phyloP scores from a whole-genome alignment of 2,329 filamentous ascomycete species.

The Curvularia hawaiiensis region DNA sequence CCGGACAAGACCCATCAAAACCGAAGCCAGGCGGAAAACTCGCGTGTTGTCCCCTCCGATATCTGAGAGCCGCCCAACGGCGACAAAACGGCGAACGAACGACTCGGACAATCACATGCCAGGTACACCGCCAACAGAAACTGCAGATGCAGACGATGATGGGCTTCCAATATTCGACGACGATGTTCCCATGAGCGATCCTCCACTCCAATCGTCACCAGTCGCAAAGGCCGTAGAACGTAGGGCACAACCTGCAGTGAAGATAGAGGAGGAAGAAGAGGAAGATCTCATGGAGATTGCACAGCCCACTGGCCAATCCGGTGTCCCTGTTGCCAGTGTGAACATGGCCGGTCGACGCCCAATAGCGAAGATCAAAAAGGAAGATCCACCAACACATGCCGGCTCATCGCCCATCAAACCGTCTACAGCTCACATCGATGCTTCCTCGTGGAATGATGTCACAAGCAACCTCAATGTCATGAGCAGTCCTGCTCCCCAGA shows the following conservation, averaged over 20 bases:
- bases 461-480: conserved; percentile 85
- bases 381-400: conserved; percentile 70
- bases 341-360: conserved; percentile 85
- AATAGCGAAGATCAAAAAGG: conserved; percentile 72
- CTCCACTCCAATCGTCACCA: conserved; percentile 79
- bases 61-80: conserved; percentile 49
- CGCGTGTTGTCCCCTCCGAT: conserved; percentile 79
- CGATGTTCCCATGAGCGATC: conserved; percentile 85
- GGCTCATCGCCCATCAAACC: conserved; percentile 77
- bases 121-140: conserved; percentile 48
- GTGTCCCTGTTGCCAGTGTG: conserved; percentile 71
- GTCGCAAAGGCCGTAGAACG: conserved; percentile 77
- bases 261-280: conserved; percentile 70
- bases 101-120: conserved; percentile 52
- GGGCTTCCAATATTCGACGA: conserved; percentile 65
- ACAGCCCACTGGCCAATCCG: conserved; percentile 68
- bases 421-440: conserved; percentile 64
- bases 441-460: conserved; percentile 86
- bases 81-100: conserved; percentile 26
- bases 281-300: conserved; percentile 87
- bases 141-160: conserved; percentile 57
- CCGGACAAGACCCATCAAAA: conserved; percentile 70
- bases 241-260: conserved; percentile 62
- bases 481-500: conserved; percentile 71
- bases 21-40: conserved; percentile 76